phyloP scores from a whole-genome alignment of 306 rosid genomes.

The Mimosa bimucronata region DNA sequence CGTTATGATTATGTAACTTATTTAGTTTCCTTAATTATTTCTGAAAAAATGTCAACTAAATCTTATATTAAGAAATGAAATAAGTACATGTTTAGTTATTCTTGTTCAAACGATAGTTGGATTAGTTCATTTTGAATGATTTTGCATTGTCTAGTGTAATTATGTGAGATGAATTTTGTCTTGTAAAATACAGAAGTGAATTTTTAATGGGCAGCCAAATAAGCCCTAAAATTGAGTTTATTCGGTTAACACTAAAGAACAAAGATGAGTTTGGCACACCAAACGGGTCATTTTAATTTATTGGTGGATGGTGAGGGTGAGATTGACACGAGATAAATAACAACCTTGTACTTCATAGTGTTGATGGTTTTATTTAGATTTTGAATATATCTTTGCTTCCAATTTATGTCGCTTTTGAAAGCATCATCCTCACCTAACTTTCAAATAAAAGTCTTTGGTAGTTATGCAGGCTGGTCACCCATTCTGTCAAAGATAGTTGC shows the following conservation, averaged over 20 bases:
- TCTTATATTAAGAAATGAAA: too few relatives aligned
- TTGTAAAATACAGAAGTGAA: too few relatives aligned
- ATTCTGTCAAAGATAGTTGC: not conserved
- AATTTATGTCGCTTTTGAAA: not conserved
- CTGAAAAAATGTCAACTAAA: too few relatives aligned
- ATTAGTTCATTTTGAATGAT: too few relatives aligned
- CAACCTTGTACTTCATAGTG: not conserved
- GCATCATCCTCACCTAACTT: not conserved
- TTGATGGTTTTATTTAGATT: not conserved
- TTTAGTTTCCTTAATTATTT: too few relatives aligned
- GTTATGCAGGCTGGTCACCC: not conserved
- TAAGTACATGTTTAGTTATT: not conserved
- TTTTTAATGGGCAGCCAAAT: too few relatives aligned
- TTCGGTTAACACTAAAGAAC: not conserved
- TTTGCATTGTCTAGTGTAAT: too few relatives aligned
- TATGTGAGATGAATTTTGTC: too few relatives aligned
- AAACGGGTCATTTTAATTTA: not conserved
- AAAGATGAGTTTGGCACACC: not conserved
- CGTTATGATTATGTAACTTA: too few relatives aligned
- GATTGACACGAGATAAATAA: not conserved
- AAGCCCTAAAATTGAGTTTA: not conserved
- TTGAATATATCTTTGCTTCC: not conserved
- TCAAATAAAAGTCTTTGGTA: not conserved
- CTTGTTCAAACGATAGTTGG: not conserved
- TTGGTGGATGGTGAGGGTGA: not conserved